Percentiles rank a stretch among this genome's conserved stretches.
Conservation (phyloP, 164 flowering plant genomes). For the Tetrastigma voinierianum region DNA sequence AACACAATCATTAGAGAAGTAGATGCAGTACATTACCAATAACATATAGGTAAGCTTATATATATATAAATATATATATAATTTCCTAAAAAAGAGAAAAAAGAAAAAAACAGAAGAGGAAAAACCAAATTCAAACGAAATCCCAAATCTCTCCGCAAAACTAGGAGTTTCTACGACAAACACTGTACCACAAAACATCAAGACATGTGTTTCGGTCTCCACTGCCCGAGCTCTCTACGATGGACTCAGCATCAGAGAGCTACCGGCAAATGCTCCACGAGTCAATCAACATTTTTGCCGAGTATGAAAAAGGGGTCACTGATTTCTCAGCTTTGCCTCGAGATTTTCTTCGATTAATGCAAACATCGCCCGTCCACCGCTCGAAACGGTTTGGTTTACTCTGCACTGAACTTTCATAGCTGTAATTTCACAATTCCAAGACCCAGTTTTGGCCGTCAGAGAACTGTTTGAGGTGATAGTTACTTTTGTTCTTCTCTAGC, state of each 20-base stretch:
- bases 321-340: conserved; percentile 22
- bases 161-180: conserved; percentile 3
- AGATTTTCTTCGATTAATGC: conserved; percentile 27
- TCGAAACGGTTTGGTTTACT: conserved; percentile 42
- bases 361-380: conserved; percentile 29
- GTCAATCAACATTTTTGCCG: conserved; percentile 20
- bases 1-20: too few species aligned
- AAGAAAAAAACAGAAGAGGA: background rate
- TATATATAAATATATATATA: too few species aligned
- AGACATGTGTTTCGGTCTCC: background rate
- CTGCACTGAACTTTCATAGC: conserved; percentile 21
- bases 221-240: background rate
- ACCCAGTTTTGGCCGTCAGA: conserved; percentile 18
- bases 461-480: conserved; percentile 31
- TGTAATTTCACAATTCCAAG: conserved; percentile 1
- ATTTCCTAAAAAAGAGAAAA: background rate
- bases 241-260: background rate
- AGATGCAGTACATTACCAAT: too few species aligned
- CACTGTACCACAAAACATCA: background rate
- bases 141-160: conserved; percentile 17
- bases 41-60: too few species aligned
- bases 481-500: conserved; percentile 24
- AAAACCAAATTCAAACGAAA: conserved; percentile 8
- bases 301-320: conserved; percentile 13
- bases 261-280: conserved; percentile 18